These are phyloP conservation scores for Cylindrotheca closterium DNA, from an alignment of 108 stramenopile genomes.

Conservation along the genomic window DNA sequence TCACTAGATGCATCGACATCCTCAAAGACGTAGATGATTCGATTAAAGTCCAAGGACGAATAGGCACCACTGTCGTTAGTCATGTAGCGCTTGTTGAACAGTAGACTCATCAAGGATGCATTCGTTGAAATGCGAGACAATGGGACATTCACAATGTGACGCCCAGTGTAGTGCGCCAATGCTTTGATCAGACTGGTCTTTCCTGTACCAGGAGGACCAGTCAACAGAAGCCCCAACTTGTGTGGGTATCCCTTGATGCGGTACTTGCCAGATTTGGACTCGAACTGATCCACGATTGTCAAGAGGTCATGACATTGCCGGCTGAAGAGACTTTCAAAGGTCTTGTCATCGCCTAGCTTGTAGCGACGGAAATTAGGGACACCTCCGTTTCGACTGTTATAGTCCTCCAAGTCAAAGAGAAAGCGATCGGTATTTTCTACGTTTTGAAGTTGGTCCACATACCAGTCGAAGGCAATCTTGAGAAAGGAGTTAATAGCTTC, in stretches of 20 bases:
- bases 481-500: conserved; percentile 26
- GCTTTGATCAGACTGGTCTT: conserved; percentile 81
- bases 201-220: conserved; percentile 87
- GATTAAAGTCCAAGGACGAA: conserved; percentile 39
- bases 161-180: conserved; percentile 52
- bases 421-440: conserved; percentile 23
- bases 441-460: conserved; percentile 18
- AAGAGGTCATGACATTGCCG: conserved; percentile 44
- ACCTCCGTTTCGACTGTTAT: conserved; percentile 2
- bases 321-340: conserved; percentile 62
- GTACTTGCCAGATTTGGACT: conserved; percentile 54
- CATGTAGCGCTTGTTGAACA: conserved; percentile 50
- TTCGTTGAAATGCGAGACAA: conserved; percentile 58
- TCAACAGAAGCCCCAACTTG: conserved; percentile 68
- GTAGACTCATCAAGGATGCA: conserved; percentile 49
- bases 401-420: conserved; percentile 17
- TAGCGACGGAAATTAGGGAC: conserved; percentile 33
- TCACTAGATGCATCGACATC: conserved; percentile 63
- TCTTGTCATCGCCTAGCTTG: conserved; percentile 59
- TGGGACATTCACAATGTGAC: conserved; percentile 59
- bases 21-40: conserved; percentile 69
- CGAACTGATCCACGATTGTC: conserved; percentile 35
- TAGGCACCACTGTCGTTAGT: conserved; percentile 24
- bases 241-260: conserved; percentile 66
- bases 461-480: conserved; percentile 28